These are phyloP conservation scores for Chalciporus sphaerocephalus DNA, from an alignment of 768 basidiomycete species.

Conservation along the genomic window DNA sequence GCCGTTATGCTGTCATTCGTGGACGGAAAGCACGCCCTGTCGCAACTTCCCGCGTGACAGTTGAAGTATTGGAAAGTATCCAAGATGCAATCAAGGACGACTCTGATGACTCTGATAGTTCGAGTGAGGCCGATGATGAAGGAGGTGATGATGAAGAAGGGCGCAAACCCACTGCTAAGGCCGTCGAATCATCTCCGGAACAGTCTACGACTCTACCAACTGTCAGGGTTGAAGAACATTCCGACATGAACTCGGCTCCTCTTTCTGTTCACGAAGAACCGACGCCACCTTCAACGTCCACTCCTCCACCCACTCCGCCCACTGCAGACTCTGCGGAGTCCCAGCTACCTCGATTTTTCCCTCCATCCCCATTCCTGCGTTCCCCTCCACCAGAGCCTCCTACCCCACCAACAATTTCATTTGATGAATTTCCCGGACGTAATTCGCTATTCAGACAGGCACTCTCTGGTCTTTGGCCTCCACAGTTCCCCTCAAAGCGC, in stretches of 20 bases:
- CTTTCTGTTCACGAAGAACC: slow-evolving; percentile 30
- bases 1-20: slow-evolving; percentile 81
- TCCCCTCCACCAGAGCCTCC: slow-evolving; percentile 36
- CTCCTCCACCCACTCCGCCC: slow-evolving; percentile 27
- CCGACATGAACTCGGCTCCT: slow-evolving; percentile 1
- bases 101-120: slow-evolving; percentile 66
- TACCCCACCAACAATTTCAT: slow-evolving; percentile 49
- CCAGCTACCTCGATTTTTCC: slow-evolving; percentile 28
- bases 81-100: slow-evolving; percentile 90
- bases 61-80: slow-evolving; percentile 84
- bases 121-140: slow-evolving; percentile 64
- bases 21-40: slow-evolving; percentile 88
- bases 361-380: slow-evolving; percentile 54
- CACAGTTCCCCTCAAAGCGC: slow-evolving; percentile 49
- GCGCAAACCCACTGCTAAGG: slow-evolving; percentile 28
- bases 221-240: slow-evolving; percentile 10
- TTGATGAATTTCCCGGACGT: slow-evolving; percentile 48
- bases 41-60: slow-evolving; percentile 80
- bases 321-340: slow-evolving; percentile 8
- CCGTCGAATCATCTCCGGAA: slow-evolving; percentile 30
- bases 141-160: slow-evolving; percentile 56
- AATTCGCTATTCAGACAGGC: slow-evolving; percentile 73
- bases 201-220: slow-evolving; percentile 29
- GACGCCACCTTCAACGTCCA: slow-evolving; percentile 14
- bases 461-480: slow-evolving; percentile 64